phyloP scores from a whole-genome alignment of 2,329 filamentous ascomycete genomes.

The Cladosporium sp. region DNA sequence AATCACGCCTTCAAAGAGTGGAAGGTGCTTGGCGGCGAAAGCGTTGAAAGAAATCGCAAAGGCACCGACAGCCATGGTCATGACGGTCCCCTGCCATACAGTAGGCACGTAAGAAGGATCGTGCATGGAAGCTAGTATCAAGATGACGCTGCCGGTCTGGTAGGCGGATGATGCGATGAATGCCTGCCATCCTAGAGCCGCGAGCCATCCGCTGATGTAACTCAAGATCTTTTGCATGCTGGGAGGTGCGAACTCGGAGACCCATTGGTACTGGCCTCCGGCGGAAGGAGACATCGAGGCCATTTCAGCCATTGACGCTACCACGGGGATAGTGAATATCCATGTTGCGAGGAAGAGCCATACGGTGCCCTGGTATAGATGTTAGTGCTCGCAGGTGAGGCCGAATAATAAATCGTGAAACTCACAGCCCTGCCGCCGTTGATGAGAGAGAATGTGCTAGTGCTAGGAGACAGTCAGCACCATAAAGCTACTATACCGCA shows the following conservation, averaged over 20 bases:
- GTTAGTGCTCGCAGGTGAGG: background rate
- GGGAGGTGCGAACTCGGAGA: slow-evolving; percentile 37
- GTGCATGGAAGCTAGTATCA: slow-evolving; percentile 38
- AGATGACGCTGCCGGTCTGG: slow-evolving; percentile 10
- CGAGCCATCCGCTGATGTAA: slow-evolving; percentile 40
- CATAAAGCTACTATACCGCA: too few species aligned
- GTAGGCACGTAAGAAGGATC: slow-evolving; percentile 30
- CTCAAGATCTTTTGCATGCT: slow-evolving; percentile 38
- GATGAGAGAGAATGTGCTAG: slow-evolving; percentile 17
- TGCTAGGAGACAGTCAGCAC: background rate
- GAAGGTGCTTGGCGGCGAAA: slow-evolving; percentile 23
- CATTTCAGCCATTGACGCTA: slow-evolving; percentile 29
- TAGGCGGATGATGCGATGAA: slow-evolving; percentile 30
- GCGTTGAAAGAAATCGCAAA: slow-evolving; percentile 28
- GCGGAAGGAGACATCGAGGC: slow-evolving; percentile 27
- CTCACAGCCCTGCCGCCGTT: slow-evolving; percentile 28
- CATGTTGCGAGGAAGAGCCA: slow-evolving; percentile 29
- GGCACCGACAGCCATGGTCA: slow-evolving; percentile 27
- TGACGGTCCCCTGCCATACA: slow-evolving; percentile 39
- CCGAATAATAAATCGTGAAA: background rate
- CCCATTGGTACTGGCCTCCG: slow-evolving; percentile 25
- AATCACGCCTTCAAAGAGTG: slow-evolving; percentile 26
- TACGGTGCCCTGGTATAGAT: slow-evolving; percentile 19
- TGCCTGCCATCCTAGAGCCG: slow-evolving; percentile 35
- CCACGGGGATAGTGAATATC: slow-evolving; percentile 25